These are phyloP conservation scores for Wilcoxina mikolae DNA, from an alignment of 495 filamentous ascomycete genomes.

Conservation along the genomic window DNA sequence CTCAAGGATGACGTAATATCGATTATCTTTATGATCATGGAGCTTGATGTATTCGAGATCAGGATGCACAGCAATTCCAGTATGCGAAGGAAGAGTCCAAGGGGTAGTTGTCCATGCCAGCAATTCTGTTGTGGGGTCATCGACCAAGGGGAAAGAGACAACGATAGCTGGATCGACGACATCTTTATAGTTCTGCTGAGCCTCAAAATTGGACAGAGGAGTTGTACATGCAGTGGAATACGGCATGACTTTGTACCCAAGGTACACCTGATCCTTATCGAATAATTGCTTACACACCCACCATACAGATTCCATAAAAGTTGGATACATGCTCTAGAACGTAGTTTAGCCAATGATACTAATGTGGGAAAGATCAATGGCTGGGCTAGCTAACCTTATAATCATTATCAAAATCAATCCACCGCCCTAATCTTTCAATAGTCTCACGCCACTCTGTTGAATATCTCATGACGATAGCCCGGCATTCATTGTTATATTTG, in stretches of 20 bases:
- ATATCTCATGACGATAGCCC: slow-evolving; percentile 88
- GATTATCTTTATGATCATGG: slow-evolving; percentile 61
- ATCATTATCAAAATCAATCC: slow-evolving; percentile 98
- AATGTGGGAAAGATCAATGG: not conserved
- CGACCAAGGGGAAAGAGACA: slow-evolving; percentile 67
- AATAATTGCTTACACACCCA: slow-evolving; percentile 92
- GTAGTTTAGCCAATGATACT: not conserved
- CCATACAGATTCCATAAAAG: slow-evolving; percentile 95
- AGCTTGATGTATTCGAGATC: slow-evolving; percentile 93
- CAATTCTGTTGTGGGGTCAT: slow-evolving; percentile 58
- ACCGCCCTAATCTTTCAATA: slow-evolving; percentile 79
- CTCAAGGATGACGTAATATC: slow-evolving; percentile 79
- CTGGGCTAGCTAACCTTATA: slow-evolving; percentile 53
- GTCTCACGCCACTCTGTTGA: slow-evolving; percentile 78
- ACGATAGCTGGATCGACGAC: slow-evolving; percentile 86
- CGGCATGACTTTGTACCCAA: slow-evolving; percentile 82
- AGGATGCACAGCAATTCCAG: slow-evolving; percentile 65
- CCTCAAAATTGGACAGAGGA: slow-evolving; percentile 83
- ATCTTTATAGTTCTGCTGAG: slow-evolving; percentile 89
- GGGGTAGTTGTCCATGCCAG: slow-evolving; percentile 95
- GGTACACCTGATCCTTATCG: slow-evolving; percentile 77
- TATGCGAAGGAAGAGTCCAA: slow-evolving; percentile 86
- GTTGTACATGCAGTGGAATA: slow-evolving; percentile 86
- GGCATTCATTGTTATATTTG: slow-evolving; percentile 86
- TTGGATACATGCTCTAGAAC: slow-evolving; percentile 67